These are phyloP conservation scores for Ricinus communis DNA, from an alignment of 345 rosid species.

Conservation along the genomic window DNA sequence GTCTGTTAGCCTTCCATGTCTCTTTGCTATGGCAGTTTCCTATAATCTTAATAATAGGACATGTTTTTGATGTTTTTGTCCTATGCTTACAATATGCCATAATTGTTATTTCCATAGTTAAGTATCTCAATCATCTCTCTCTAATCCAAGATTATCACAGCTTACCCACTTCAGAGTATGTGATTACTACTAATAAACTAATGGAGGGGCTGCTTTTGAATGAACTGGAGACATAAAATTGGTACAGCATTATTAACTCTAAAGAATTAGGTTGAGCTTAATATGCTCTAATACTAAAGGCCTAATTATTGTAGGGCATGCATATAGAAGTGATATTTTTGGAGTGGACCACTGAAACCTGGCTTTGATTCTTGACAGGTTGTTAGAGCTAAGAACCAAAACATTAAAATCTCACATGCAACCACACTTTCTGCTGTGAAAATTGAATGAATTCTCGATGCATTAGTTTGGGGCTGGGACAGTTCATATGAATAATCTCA, in stretches of 20 bases:
- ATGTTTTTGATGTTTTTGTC: background rate
- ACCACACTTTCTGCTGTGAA: background rate
- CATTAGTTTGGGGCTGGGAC: background rate
- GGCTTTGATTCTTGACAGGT: slow-evolving; percentile 6
- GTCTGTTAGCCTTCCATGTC: slow-evolving; percentile 22
- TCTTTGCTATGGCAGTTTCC: background rate
- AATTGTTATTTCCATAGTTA: background rate
- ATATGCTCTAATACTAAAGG: background rate
- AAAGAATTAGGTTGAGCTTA: background rate
- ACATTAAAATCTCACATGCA: background rate
- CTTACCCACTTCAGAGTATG: background rate
- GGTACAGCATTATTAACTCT: background rate
- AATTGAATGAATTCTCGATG: slow-evolving; percentile 3
- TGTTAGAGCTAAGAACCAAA: background rate
- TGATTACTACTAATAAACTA: too few species aligned
- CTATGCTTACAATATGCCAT: background rate
- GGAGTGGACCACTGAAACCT: slow-evolving; percentile 6
- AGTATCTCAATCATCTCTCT: background rate
- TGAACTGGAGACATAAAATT: background rate
- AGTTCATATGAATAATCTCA: background rate
- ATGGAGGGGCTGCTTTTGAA: background rate
- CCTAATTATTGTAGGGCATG: too few species aligned
- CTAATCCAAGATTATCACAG: background rate
- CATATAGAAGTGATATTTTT: too few species aligned
- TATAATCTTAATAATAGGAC: background rate